Conservation (phyloP, 1,284 basidiomycete species). For the Cystobasidium pallidum region DNA sequence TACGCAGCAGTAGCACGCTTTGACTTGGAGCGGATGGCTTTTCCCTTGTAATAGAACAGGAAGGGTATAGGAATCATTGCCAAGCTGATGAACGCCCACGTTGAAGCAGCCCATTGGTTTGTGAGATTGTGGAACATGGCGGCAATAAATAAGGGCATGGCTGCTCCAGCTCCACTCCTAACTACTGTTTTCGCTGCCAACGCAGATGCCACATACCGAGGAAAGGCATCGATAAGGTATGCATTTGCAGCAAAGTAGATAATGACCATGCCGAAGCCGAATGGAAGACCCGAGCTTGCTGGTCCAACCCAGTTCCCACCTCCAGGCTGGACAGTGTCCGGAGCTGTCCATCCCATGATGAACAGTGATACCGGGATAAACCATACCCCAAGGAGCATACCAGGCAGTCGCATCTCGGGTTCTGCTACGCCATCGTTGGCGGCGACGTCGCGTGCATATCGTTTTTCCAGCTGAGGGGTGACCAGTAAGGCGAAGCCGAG, state of each 20-base stretch:
- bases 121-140: slow-evolving; percentile 57
- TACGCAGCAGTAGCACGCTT: slow-evolving; percentile 16
- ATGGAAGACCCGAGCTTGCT: slow-evolving; percentile 39
- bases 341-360: slow-evolving; percentile 52
- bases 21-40: slow-evolving; percentile 10
- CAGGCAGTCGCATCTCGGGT: slow-evolving; percentile 53
- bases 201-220: slow-evolving; percentile 43
- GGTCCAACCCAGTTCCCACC: slow-evolving; percentile 46
- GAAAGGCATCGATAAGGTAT: slow-evolving; percentile 47
- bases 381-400: slow-evolving; percentile 49
- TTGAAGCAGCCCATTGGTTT: slow-evolving; percentile 51
- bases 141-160: slow-evolving; percentile 55
- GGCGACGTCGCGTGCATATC: slow-evolving; percentile 45
- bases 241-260: slow-evolving; percentile 45
- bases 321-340: not conserved
- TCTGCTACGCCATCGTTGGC: slow-evolving; percentile 49
- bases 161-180: slow-evolving; percentile 57
- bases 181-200: slow-evolving; percentile 58
- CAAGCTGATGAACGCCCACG: slow-evolving; percentile 9
- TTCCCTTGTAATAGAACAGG: slow-evolving; percentile 20
- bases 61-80: slow-evolving; percentile 36
- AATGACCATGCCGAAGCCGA: slow-evolving; percentile 47
- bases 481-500: slow-evolving; percentile 52
- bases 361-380: slow-evolving; percentile 24
- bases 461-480: slow-evolving; percentile 43